Evolutionary conservation across 352 stramenopile species (phyloP).

Genomic region (Phytopythium kandeliae): DNA sequence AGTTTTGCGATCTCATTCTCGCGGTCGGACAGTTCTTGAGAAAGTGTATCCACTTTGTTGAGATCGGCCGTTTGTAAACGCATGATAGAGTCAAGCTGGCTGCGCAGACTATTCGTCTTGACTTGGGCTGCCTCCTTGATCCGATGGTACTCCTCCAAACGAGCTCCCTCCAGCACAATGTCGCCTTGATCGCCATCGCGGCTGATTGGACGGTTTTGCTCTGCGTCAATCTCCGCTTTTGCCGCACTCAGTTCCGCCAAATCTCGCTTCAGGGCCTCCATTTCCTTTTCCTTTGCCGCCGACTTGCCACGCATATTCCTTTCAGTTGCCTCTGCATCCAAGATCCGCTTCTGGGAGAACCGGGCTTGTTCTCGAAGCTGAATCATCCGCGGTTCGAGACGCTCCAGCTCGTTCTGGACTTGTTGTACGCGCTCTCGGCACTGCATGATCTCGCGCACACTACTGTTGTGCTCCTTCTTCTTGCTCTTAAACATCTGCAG

Average conservation of each 20-base stretch:
- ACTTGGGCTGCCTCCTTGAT: constrained; percentile 72
- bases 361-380: constrained; percentile 89
- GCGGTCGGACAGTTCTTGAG: constrained; percentile 68
- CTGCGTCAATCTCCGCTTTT: constrained; percentile 48
- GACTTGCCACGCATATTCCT: constrained; percentile 67
- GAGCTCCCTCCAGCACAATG: constrained; percentile 53
- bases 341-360: constrained; percentile 61
- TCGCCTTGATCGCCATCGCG: constrained; percentile 37
- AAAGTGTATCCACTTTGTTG: constrained; percentile 67
- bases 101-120: constrained; percentile 67
- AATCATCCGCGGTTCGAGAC: constrained; percentile 67
- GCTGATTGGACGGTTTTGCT: constrained; percentile 19
- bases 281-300: constrained; percentile 81
- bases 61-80: constrained; percentile 60
- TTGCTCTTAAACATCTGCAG: constrained; percentile 51
- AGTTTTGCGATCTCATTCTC: constrained; percentile 61
- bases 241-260: constrained; percentile 56
- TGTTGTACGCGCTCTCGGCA: constrained; percentile 64
- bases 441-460: constrained; percentile 55
- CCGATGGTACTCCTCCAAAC: constrained; percentile 78
- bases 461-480: constrained; percentile 57
- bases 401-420: constrained; percentile 83
- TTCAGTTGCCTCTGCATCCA: constrained; percentile 40
- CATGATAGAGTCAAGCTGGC: constrained; percentile 62
- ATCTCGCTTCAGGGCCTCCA: constrained; percentile 71